Evolutionary conservation across 768 basidiomycete genomes (phyloP).

Genomic region (Suillus lakei): DNA sequence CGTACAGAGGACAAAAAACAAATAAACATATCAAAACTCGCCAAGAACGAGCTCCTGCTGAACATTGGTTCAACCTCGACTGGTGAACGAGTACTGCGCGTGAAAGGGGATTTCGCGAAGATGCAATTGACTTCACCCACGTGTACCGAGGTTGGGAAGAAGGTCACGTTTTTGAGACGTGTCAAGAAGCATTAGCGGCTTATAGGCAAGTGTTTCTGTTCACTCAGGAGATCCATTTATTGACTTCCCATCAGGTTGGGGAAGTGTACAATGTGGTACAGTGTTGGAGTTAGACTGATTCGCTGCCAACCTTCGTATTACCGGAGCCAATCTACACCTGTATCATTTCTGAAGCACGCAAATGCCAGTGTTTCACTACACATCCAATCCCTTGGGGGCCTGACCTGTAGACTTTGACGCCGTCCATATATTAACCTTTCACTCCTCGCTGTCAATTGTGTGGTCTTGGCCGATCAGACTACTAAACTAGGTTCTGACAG

Average conservation of each 20-base stretch:
- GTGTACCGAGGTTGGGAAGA: conserved; percentile 94
- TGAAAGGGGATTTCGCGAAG: conserved; percentile 94
- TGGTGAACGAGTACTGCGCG: conserved; percentile 91
- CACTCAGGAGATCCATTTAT: conserved; percentile 8
- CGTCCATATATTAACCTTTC: too few relatives aligned
- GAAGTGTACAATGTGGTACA: conserved; percentile 85
- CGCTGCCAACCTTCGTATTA: too few relatives aligned
- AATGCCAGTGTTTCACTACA: too few relatives aligned
- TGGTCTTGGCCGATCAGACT: too few relatives aligned
- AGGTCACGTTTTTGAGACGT: conserved; percentile 91
- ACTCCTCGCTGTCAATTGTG: too few relatives aligned
- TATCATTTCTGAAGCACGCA: too few relatives aligned
- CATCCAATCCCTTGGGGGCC: too few relatives aligned
- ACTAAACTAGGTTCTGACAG: too few relatives aligned
- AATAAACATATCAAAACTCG: conserved; percentile 91
- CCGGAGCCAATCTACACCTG: too few relatives aligned
- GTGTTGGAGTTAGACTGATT: conserved; percentile 75
- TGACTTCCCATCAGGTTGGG: conserved; percentile 49
- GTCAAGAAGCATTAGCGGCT: conserved; percentile 99
- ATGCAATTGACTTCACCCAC: conserved; percentile 93
- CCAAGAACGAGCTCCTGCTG: conserved; percentile 88
- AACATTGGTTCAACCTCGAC: conserved; percentile 99
- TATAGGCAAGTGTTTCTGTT: conserved; percentile 67
- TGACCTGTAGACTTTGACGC: too few relatives aligned
- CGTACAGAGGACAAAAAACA: too few relatives aligned